Percentiles rank a stretch among this genome's conserved stretches.
phyloP scores from a whole-genome alignment of 192 early-diverging fungal genomes.

The Gamsiella multidivaricata region DNA sequence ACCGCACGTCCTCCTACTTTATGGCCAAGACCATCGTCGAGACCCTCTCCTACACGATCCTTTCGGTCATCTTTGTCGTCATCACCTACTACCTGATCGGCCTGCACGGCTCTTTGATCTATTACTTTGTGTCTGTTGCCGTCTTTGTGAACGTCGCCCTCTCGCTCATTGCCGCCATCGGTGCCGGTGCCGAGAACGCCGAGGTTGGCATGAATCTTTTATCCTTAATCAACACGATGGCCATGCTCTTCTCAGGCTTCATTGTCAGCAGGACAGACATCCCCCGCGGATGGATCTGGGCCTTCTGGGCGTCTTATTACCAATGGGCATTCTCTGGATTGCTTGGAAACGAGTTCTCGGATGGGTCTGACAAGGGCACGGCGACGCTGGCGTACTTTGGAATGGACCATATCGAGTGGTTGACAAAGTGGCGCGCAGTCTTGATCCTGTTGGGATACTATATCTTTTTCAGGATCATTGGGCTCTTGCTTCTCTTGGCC shows the following conservation, averaged over 20 bases:
- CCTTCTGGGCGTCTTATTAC: conserved; percentile 53
- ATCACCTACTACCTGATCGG: conserved; percentile 92
- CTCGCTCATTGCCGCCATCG: conserved; percentile 81
- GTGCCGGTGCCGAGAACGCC: conserved; percentile 60
- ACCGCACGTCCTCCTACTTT: conserved; percentile 75
- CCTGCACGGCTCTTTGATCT: conserved; percentile 66
- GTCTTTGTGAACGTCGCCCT: conserved; percentile 82
- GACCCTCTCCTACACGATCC: conserved; percentile 64
- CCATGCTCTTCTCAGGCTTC: conserved; percentile 79
- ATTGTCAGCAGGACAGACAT: conserved; percentile 44
- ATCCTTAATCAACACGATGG: conserved; percentile 79
- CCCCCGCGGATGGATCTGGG: conserved; percentile 51
- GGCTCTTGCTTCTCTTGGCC: conserved; percentile 32
- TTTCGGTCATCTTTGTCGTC: conserved; percentile 81
- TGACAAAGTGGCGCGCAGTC: conserved; percentile 41
- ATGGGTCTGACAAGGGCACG: conserved; percentile 21
- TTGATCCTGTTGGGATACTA: conserved; percentile 38
- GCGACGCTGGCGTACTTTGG: conserved; percentile 39
- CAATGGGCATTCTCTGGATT: conserved; percentile 45
- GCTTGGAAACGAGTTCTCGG: conserved; percentile 35
- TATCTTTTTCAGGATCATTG: conserved; percentile 36
- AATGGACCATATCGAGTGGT: conserved; percentile 29
- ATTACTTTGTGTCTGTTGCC: conserved; percentile 78
- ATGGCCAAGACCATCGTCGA: conserved; percentile 66
- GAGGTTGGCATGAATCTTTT: conserved; percentile 75